Conservation (phyloP, 306 rosid species). For the Bauhinia variegata region DNA sequence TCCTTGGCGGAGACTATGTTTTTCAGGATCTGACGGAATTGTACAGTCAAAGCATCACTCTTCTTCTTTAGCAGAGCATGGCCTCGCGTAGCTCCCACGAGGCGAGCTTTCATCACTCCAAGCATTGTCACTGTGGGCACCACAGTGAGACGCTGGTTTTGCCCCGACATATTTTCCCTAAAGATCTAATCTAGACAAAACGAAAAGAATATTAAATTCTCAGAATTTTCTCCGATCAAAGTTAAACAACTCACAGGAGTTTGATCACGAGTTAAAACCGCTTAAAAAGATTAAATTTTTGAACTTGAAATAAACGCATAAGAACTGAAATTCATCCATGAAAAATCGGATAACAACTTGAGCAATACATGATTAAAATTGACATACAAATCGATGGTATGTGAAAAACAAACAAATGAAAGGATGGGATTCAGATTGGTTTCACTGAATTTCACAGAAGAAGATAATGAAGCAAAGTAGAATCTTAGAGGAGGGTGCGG, state of each 20-base stretch:
- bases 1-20: conserved; percentile 90
- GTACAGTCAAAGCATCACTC: conserved; percentile 93
- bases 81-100: conserved; percentile 90
- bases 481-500: neutral
- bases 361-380: neutral
- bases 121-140: conserved; percentile 97
- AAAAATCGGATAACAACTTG: neutral
- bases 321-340: neutral
- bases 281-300: conserved; percentile 11
- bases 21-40: conserved; percentile 83
- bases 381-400: neutral
- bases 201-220: neutral
- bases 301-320: conserved; percentile 13
- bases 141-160: conserved; percentile 86
- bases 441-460: neutral
- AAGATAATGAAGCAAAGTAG: neutral
- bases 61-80: conserved; percentile 97
- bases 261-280: conserved; percentile 4
- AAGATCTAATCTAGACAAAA: conserved; percentile 37
- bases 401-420: neutral
- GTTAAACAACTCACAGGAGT: neutral
- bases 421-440: neutral
- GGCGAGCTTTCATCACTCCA: conserved; percentile 80
- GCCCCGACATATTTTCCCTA: conserved; percentile 73
- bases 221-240: neutral